Base-by-base conservation (phyloP, 2,329 filamentous ascomycete genomes). In the Xylariaceae sp. region DNA sequence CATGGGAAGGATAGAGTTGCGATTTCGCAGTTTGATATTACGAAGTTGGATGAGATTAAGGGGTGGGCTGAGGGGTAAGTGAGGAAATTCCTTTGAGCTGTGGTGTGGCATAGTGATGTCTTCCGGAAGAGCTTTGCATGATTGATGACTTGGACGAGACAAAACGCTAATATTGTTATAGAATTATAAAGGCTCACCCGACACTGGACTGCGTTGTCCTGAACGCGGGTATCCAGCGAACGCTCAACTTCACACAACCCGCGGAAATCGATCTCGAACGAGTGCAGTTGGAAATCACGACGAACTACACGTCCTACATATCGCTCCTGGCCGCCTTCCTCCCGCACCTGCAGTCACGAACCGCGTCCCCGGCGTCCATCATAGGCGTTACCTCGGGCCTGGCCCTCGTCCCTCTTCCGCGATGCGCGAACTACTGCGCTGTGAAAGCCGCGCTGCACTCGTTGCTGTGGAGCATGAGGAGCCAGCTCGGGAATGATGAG, bases 201-300 rank as follows among this genome's bases (percentile, higher is more conserved):
- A 66, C 73, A 27, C 72, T 84, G 27, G 79, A 83, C 64, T 75
- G 73, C 55, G 60, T 85, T 22, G 63, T 85, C 47, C 66, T 84
- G 44, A 83, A 83, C 60, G 75, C 80, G 0, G 80, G 80, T 9
- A 69, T 79, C 31, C 80, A 85, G 60, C 67, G 68, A 27, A 60
- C 59, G 1, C 63, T 77, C 39, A 66, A 78, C 62, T 75, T 82
- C 58, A 65, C 70, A 6, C 62, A 69, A 15, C 75, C 77, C 3
- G 35, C 44, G 3, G 43, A 52, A 14, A 62, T 71, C 50, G 59
- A 64, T 51, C 64, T 80, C 1, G 41, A 55, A 0, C 45, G 58
- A 1, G 68, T 77, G 39, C 60, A 72, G 44, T 52, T 62, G 3
- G 74, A 80, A 58, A 54, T 77, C 19, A 67, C 62, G n/a, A 70